A percentile compares a stretch with the other conserved stretches of the same genome.
phyloP scores from a whole-genome alignment of 2,329 filamentous ascomycete genomes.

The Paradendryphiella salina region DNA sequence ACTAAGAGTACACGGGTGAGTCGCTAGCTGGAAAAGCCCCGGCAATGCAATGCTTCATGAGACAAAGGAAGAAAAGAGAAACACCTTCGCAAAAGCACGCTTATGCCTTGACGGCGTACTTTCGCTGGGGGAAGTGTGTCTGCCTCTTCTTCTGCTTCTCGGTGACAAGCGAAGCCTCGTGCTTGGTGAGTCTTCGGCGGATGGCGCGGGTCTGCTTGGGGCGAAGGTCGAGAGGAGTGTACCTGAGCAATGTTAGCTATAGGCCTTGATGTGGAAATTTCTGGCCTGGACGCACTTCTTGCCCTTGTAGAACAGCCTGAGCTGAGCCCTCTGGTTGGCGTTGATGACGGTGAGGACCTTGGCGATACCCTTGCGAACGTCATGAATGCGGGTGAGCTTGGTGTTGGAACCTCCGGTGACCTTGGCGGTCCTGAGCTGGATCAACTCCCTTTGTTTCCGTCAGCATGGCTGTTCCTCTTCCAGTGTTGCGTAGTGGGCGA shows the following conservation, averaged over 20 bases:
- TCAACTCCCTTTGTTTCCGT: conserved; percentile 67
- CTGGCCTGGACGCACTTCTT: conserved; percentile 68
- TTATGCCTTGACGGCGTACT: conserved; percentile 95
- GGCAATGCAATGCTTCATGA: conserved; percentile 50
- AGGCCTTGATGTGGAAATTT: neutral
- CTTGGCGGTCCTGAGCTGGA: conserved; percentile 97
- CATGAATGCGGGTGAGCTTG: conserved; percentile 82
- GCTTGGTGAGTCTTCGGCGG: conserved; percentile 88
- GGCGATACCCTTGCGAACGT: conserved; percentile 99
- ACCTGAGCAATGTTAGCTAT: conserved; percentile 50
- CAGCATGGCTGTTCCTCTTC: conserved; percentile 29
- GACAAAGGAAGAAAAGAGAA: conserved; percentile 45
- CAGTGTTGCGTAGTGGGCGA: conserved; percentile 19
- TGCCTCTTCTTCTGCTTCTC: conserved; percentile 97
- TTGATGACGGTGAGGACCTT: conserved; percentile 99
- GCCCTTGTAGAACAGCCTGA: conserved; percentile 96
- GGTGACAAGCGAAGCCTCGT: conserved; percentile 82
- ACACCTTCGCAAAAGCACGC: conserved; percentile 32
- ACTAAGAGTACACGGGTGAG: conserved; percentile 48
- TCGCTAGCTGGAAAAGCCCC: conserved; percentile 46
- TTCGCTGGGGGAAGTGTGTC: conserved; percentile 96
- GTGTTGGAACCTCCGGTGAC: conserved; percentile 87
- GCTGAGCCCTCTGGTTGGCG: conserved; percentile 97
- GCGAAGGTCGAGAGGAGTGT: conserved; percentile 96
- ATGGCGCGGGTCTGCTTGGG: conserved; percentile 98